Conservation (phyloP, 192 early-diverging fungal genomes). For the Backusella tuberculispora region DNA sequence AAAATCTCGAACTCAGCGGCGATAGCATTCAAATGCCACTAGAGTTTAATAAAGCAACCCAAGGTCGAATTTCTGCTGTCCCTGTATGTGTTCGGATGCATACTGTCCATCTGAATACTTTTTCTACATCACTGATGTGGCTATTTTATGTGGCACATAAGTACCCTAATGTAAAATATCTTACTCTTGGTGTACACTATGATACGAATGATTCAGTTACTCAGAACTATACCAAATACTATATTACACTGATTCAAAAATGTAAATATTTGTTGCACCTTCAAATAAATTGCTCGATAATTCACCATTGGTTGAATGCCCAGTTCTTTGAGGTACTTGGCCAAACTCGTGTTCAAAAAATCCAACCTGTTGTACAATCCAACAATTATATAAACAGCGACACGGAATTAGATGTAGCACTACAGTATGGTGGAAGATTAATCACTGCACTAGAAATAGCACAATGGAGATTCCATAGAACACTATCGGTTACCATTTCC, state of each 20-base stretch:
- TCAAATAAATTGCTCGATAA: not conserved
- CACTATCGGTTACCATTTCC: not conserved
- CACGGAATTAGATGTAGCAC: conserved; percentile 5
- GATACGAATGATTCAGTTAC: not conserved
- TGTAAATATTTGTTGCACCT: not conserved
- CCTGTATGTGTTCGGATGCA: not conserved
- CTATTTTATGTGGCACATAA: conserved; percentile 14
- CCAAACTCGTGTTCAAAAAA: not conserved
- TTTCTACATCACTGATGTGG: not conserved
- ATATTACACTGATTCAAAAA: not conserved
- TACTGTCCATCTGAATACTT: not conserved
- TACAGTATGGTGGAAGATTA: not conserved
- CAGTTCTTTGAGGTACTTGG: not conserved
- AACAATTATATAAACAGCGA: not conserved
- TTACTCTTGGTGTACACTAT: not conserved
- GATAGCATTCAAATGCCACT: conserved; percentile 7
- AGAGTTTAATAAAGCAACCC: not conserved
- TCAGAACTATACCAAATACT: not conserved
- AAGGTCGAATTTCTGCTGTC: not conserved
- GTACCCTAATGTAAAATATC: not conserved
- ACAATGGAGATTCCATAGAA: conserved; percentile 4
- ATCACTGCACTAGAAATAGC: conserved; percentile 1
- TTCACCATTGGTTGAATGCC: conserved; percentile 1
- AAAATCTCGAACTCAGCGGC: not conserved
- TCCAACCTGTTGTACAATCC: not conserved